Percentiles rank a stretch among this genome's conserved stretches.
phyloP scores from a whole-genome alignment of 805 yeast species.

The Wickerhamomyces sydowiorum region DNA sequence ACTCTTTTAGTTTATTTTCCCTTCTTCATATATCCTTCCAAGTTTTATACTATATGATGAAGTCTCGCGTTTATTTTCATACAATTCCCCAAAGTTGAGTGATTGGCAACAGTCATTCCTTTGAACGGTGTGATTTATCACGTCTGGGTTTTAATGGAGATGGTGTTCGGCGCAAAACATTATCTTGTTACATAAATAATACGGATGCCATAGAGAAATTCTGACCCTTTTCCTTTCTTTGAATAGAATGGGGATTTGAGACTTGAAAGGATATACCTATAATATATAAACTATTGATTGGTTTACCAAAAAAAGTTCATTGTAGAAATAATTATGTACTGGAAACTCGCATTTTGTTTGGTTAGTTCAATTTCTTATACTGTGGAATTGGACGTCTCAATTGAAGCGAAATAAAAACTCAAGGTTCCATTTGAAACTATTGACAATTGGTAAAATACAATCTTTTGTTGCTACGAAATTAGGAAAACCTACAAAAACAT shows the following conservation, averaged over 20 bases:
- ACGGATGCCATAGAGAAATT: constrained; percentile 22
- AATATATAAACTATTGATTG: neutral
- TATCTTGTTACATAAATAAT: constrained; percentile 23
- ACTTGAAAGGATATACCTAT: neutral
- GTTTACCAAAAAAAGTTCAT: neutral
- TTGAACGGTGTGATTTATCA: constrained; percentile 11
- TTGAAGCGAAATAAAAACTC: too few species aligned
- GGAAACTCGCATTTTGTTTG: too few species aligned
- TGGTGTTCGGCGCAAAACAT: constrained; percentile 22
- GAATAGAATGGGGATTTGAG: neutral
- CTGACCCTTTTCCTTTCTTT: constrained; percentile 17
- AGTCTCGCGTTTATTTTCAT: constrained; percentile 23
- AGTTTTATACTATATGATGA: constrained; percentile 28
- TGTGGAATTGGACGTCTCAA: too few species aligned
- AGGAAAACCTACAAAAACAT: neutral
- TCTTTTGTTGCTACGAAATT: too few species aligned
- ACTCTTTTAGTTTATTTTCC: neutral
- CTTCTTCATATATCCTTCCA: constrained; percentile 24
- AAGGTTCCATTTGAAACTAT: too few species aligned
- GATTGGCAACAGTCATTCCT: constrained; percentile 11
- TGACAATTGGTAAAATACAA: too few species aligned
- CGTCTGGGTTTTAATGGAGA: constrained; percentile 25
- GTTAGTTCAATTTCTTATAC: too few species aligned
- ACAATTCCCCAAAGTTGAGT: constrained; percentile 24
- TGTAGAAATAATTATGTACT: too few species aligned